These are phyloP conservation scores for Ceriops decandra DNA, from an alignment of 345 rosid genomes.

Conservation along the genomic window DNA sequence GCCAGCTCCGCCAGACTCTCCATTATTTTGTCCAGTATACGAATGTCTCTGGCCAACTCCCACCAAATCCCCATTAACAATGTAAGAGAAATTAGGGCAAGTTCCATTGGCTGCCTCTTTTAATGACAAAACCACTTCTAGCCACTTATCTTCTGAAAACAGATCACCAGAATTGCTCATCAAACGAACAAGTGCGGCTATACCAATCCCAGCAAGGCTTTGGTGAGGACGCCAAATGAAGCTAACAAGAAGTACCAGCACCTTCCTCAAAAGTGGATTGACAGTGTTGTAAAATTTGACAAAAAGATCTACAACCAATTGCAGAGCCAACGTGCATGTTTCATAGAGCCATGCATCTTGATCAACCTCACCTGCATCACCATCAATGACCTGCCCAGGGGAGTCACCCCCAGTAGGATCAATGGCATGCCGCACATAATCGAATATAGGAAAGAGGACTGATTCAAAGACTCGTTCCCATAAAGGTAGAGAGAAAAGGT, in stretches of 20 bases:
- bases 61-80: conserved; percentile 48
- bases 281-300: conserved; percentile 89
- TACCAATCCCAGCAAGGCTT: conserved; percentile 98
- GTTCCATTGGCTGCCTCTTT: conserved; percentile 87
- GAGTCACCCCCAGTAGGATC: conserved; percentile 84
- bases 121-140: conserved; percentile 76
- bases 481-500: conserved; percentile 72
- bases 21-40: conserved; percentile 36
- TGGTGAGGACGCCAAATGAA: conserved; percentile 97
- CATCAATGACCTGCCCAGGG: conserved; percentile 53
- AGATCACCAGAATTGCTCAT: conserved; percentile 92
- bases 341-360: conserved; percentile 99
- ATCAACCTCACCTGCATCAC: conserved; percentile 67
- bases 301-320: conserved; percentile 97
- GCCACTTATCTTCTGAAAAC: conserved; percentile 93
- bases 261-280: conserved; percentile 84
- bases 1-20: conserved; percentile 43
- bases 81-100: conserved; percentile 70
- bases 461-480: conserved; percentile 95
- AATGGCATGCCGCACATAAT: conserved; percentile 95
- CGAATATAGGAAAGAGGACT: conserved; percentile 92
- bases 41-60: conserved; percentile 31
- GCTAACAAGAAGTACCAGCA: conserved; percentile 76
- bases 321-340: conserved; percentile 99
- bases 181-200: conserved; percentile 94